Percentiles rank a stretch among this genome's conserved stretches.
Evolutionary conservation across 371 early-diverging fungal species (phyloP).

Genomic region (Zychaea mexicana): DNA sequence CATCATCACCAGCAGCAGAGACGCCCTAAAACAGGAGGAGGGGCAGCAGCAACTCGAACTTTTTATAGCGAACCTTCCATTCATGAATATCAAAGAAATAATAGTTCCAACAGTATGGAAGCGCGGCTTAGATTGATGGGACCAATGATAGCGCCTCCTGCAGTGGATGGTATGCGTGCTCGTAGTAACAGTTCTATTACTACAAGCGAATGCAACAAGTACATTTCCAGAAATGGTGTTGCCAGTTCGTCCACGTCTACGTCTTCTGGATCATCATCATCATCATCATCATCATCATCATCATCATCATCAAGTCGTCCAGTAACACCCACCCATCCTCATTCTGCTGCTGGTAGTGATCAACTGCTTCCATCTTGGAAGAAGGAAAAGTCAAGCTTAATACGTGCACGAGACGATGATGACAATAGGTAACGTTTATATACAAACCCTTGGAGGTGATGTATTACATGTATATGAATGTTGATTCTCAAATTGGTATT

Average conservation of each 20-base stretch:
- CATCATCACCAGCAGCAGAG: too few species aligned
- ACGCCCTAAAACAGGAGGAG: neutral
- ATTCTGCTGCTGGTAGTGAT: neutral
- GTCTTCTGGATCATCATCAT: neutral
- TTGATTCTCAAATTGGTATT: too few species aligned
- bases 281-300: neutral
- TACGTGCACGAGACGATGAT: neutral
- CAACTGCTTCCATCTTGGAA: neutral
- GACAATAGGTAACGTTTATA: neutral
- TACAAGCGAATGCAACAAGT: too few species aligned
- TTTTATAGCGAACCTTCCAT: neutral
- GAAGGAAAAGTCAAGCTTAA: too few species aligned
- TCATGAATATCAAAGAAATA: neutral
- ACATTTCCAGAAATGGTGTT: neutral
- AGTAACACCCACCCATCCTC: neutral
- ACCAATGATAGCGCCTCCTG: neutral
- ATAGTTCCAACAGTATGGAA: neutral
- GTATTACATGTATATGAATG: too few species aligned
- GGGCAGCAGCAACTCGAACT: neutral
- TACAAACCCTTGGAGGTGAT: too few species aligned
- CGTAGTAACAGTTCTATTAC: too few species aligned
- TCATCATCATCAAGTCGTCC: neutral
- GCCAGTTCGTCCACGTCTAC: neutral
- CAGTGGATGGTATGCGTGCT: neutral
- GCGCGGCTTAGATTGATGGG: neutral